Conservation (phyloP, 805 yeast species). For the Isabelozyma rhagii region DNA sequence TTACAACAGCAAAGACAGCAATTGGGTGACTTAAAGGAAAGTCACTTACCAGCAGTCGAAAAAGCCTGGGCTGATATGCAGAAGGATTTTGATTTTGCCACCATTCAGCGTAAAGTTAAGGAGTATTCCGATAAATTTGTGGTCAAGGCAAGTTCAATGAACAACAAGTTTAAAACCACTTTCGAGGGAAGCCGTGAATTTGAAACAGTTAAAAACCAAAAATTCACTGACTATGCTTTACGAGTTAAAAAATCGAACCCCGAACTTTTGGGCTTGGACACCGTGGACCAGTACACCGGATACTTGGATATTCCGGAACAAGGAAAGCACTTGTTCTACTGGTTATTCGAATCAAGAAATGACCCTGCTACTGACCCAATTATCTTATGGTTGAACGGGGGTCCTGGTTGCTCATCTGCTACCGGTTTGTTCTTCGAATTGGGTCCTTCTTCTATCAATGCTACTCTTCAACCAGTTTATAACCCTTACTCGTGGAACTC, state of each 20-base stretch:
- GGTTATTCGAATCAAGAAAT: slow-evolving; percentile 90
- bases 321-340: slow-evolving; percentile 81
- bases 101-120: slow-evolving; percentile 4
- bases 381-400: slow-evolving; percentile 91
- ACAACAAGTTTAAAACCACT: slow-evolving; percentile 5
- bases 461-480: slow-evolving; percentile 62
- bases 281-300: slow-evolving; percentile 37
- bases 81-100: slow-evolving; percentile 5
- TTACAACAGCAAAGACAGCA: not conserved
- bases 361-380: slow-evolving; percentile 86
- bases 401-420: slow-evolving; percentile 93
- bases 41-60: slow-evolving; percentile 4
- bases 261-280: slow-evolving; percentile 33
- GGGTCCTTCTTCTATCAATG: slow-evolving; percentile 78
- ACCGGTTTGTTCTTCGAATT: slow-evolving; percentile 89
- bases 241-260: slow-evolving; percentile 33
- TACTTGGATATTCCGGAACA: slow-evolving; percentile 33
- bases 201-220: slow-evolving; percentile 15
- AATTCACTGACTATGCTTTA: slow-evolving; percentile 23
- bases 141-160: slow-evolving; percentile 5
- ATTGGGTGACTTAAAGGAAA: slow-evolving; percentile 4
- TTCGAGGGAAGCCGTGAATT: slow-evolving; percentile 3
- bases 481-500: slow-evolving; percentile 90
- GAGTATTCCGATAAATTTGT: slow-evolving; percentile 4
- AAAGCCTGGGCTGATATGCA: slow-evolving; percentile 15